Conservation (phyloP, 345 rosid genomes). For the Excoecaria cochinchinensis region DNA sequence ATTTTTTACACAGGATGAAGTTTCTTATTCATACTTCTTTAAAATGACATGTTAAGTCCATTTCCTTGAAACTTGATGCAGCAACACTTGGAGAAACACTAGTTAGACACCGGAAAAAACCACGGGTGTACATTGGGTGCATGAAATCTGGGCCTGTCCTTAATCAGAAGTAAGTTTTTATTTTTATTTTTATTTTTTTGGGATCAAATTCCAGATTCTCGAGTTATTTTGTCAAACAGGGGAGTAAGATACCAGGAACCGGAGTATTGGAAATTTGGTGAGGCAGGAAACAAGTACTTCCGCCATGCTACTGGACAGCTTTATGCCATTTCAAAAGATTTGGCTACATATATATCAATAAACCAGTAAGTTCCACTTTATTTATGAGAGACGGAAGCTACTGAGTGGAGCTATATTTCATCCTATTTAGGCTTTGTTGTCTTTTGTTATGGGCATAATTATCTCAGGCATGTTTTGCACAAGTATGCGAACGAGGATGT, state of each 20-base stretch:
- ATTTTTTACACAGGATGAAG: not conserved
- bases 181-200: not conserved
- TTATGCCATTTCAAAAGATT: constrained; percentile 88
- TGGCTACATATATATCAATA: constrained; percentile 89
- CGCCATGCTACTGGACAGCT: constrained; percentile 98
- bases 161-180: constrained; percentile 60
- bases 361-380: constrained; percentile 66
- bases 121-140: constrained; percentile 83
- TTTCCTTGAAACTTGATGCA: constrained; percentile 34
- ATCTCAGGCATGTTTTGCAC: constrained; percentile 83
- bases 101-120: constrained; percentile 73
- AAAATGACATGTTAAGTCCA: constrained; percentile 1
- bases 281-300: constrained; percentile 87
- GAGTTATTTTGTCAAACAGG: constrained; percentile 42
- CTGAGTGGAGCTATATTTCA: not conserved
- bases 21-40: not conserved
- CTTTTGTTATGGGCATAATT: constrained; percentile 9
- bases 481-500: constrained; percentile 98
- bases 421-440: not conserved
- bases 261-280: constrained; percentile 94
- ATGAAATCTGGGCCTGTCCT: constrained; percentile 99
- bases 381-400: constrained; percentile 8
- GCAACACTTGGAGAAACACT: constrained; percentile 94
- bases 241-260: constrained; percentile 99
- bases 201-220: not conserved